Evolutionary conservation across 208 protist genomes (phyloP), one percentile per base, ranked within the genome.

Genomic region (Herpetomonas tarakana): DNA sequence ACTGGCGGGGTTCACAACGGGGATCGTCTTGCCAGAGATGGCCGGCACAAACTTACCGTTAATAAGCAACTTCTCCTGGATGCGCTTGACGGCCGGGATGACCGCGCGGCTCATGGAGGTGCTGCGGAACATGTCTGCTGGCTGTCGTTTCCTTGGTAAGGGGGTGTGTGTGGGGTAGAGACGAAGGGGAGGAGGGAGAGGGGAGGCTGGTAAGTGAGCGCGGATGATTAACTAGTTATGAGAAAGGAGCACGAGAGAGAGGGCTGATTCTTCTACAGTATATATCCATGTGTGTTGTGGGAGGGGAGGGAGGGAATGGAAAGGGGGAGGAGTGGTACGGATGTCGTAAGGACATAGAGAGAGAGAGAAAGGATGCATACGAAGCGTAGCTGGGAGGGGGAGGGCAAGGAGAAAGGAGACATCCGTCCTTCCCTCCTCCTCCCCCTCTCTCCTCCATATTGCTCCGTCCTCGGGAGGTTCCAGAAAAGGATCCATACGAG

Each of bases 51-150:
- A 97, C 69, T 91, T 47, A 65, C 79, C 79, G 56, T 89, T 83
- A 68, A 97, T 96, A 52, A 95, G 82, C 45, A 96, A 61, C 60
- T 92, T 81, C 22, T 90, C 86, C 69, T 74, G 75, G 45, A 89
- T 74, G 68, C 68, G 68, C n/a, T 52, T 66, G 39, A 82, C 52
- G n/a, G 16, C 21, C 12, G 63, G 58, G 16, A 44, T 41, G 27
- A 57, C 52, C 24, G 35, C 41, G 49, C 52, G 16, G 46, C 53
- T 9, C 25, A 47, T 3, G 39, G 45, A 14, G 51, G 2, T 24
- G 49, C 52, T 35, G 39, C 65, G 52, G 58, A 59, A 54, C 65
- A 71, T 64, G 2, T 7, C 18, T 50, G 31, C 11, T 9, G 9
- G 46, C 26, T 54, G 0, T 65, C 28, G 0, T 26, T 53, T 53